Evolutionary conservation across 2,329 filamentous ascomycete genomes (phyloP).

Genomic region (Acrodontium crateriforme): DNA sequence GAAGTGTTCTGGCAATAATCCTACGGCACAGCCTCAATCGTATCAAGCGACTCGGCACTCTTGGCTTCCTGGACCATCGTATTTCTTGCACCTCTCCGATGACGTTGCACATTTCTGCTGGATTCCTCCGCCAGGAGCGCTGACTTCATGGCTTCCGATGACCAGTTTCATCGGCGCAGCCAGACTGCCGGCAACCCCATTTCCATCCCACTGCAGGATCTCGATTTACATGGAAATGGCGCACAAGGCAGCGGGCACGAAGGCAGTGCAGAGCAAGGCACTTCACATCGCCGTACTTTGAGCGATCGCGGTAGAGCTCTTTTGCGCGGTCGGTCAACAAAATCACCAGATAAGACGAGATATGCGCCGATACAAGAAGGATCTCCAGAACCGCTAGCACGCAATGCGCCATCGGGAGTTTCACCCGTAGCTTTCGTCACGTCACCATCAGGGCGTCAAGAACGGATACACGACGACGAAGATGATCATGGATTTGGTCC

Average conservation of each 20-base stretch:
- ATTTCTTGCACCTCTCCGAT: too few species aligned
- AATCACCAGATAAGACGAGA: constrained; percentile 9
- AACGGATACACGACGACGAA: constrained; percentile 20
- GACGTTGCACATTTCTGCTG: too few species aligned
- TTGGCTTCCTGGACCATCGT: too few species aligned
- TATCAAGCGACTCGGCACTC: too few species aligned
- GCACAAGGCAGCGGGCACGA: constrained; percentile 20
- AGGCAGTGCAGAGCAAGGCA: constrained; percentile 15
- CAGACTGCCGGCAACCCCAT: constrained; percentile 45
- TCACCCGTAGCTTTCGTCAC: constrained; percentile 24
- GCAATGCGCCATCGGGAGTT: constrained; percentile 5
- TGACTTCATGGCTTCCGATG: constrained; percentile 34
- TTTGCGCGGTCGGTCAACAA: constrained; percentile 27
- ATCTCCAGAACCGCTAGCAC: constrained; percentile 34
- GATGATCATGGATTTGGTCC: constrained; percentile 29
- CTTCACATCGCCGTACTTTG: constrained; percentile 30
- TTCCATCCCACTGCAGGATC: constrained; percentile 48
- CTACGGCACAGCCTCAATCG: too few species aligned
- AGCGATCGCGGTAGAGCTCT: constrained; percentile 36
- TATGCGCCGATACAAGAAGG: constrained; percentile 39
- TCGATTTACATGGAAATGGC: constrained; percentile 18
- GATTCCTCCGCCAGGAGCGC: constrained; percentile 3
- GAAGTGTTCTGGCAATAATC: too few species aligned
- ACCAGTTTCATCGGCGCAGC: constrained; percentile 32
- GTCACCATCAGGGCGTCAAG: constrained; percentile 21